Base-by-base conservation (phyloP, 2,329 filamentous ascomycete species). In the Grosmannia penicillata region DNA sequence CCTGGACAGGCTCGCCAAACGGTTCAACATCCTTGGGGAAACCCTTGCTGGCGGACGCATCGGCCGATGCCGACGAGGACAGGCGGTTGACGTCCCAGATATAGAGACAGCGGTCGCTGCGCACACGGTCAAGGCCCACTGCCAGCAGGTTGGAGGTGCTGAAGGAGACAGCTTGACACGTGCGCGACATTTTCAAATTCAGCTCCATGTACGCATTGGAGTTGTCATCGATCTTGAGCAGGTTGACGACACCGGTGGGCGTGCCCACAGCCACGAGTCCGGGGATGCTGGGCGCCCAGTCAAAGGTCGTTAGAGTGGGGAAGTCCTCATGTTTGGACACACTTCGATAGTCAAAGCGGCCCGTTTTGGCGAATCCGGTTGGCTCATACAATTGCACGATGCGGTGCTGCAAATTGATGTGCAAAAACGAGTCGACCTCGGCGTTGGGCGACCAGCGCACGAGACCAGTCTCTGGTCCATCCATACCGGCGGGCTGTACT, bases 161-260 rank as follows among this genome's bases (percentile, higher is more conserved):
- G 59, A 91, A 86, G 4, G 82, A 78, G 29, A 91, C 81, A 1
- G 82, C 81, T 50, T 89, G 84, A 49, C 82, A 89, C 31, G 79
- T 79, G 32, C 84, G 72, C 38, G 81, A 73, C 54, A 85, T 75
- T 53, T 82, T 84, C 33, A 86, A 70, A 17, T 73, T 72, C 43
- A 86, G 73, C 36, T 80, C 74, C 35, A 74, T 53, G 46, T 72
- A 72, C 25, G 68, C 71, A 50, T 72, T 84, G 37, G 68, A 78
- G 46, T 74, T 71, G 48, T 82, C 75, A 50, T 85, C 76, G 34
- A 91, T 70, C 43, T 77, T 71, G 40, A 91, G 59, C 17, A 93
- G 61, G 45, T 81, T 79, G 45, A 86, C 80, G 40, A 85, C 74
- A 35, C 84, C 84, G 28, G 75, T 76, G 13, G 75, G 70, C 10